phyloP scores from a whole-genome alignment of 2,329 filamentous ascomycete genomes.

The Amylocarpus encephaloides region DNA sequence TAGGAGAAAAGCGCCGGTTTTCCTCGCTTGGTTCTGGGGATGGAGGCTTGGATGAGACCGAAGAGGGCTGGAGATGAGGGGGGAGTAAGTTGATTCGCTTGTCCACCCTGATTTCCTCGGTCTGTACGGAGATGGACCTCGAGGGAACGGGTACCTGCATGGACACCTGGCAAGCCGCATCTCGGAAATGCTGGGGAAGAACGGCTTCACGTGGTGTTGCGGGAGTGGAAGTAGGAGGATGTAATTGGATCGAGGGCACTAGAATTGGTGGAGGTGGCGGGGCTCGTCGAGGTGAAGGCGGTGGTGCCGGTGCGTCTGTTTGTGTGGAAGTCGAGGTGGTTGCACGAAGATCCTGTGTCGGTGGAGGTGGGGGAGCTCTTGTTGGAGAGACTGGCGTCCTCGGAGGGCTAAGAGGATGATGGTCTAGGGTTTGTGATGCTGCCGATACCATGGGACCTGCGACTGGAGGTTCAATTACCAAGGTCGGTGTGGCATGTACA shows the following conservation, averaged over 20 bases:
- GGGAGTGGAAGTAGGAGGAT: constrained; percentile 81
- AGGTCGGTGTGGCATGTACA: constrained; percentile 43
- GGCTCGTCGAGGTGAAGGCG: constrained; percentile 20
- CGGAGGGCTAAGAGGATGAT: constrained; percentile 58
- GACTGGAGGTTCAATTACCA: constrained; percentile 42
- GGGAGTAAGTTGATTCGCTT: constrained; percentile 69
- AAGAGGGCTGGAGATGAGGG: constrained; percentile 70
- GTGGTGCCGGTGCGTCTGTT: constrained; percentile 39
- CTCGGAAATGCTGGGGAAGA: constrained; percentile 76
- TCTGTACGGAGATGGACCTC: constrained; percentile 59
- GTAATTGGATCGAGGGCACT: constrained; percentile 85
- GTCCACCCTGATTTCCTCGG: constrained; percentile 84
- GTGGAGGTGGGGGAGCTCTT: constrained; percentile 37
- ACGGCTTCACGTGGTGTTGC: constrained; percentile 67
- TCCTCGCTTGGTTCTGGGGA: constrained; percentile 42
- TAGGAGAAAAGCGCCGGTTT: constrained; percentile 41
- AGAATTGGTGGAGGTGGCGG: constrained; percentile 38
- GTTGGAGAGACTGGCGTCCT: constrained; percentile 54
- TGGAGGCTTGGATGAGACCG: constrained; percentile 56
- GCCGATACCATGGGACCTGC: constrained; percentile 55
- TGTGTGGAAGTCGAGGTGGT: constrained; percentile 57
- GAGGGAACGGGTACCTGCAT: constrained; percentile 38
- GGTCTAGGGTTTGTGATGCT: constrained; percentile 55
- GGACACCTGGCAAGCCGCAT: constrained; percentile 73
- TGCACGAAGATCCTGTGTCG: constrained; percentile 29